Evolutionary conservation across 371 early-diverging fungal species (phyloP).

Genomic region (Rhizopus microsporus): DNA sequence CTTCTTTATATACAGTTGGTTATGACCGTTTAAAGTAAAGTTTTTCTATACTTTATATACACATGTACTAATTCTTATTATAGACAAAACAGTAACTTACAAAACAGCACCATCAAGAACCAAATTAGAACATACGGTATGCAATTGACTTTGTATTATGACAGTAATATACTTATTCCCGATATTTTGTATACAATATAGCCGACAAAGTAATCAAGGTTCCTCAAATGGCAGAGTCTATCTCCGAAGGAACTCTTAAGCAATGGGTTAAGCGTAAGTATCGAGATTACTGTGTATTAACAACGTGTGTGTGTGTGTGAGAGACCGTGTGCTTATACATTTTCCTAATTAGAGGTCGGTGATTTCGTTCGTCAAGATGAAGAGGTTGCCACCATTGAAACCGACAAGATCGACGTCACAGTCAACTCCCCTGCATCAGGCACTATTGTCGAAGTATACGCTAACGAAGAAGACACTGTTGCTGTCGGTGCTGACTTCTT

Average conservation of each 20-base stretch:
- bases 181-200: slow-evolving; percentile 15
- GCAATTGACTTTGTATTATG: background rate
- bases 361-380: slow-evolving; percentile 94
- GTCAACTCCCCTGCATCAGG: slow-evolving; percentile 95
- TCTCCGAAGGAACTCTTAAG: slow-evolving; percentile 95
- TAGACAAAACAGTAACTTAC: slow-evolving; percentile 18
- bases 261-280: slow-evolving; percentile 93
- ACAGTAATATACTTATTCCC: background rate
- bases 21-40: slow-evolving; percentile 38
- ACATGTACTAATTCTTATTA: background rate
- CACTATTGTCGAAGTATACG: slow-evolving; percentile 80
- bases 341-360: slow-evolving; percentile 80
- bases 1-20: slow-evolving; percentile 38
- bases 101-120: slow-evolving; percentile 19
- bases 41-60: background rate
- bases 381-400: slow-evolving; percentile 95
- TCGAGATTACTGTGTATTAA: background rate
- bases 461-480: slow-evolving; percentile 91
- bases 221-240: slow-evolving; percentile 97
- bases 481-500: slow-evolving; percentile 92
- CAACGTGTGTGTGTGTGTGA: background rate
- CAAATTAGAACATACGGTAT: slow-evolving; percentile 53
- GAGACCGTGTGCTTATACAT: background rate
- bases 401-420: slow-evolving; percentile 96
- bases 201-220: slow-evolving; percentile 86